Base-by-base conservation (phyloP, 768 basidiomycete genomes). In the Calocera cornea region DNA sequence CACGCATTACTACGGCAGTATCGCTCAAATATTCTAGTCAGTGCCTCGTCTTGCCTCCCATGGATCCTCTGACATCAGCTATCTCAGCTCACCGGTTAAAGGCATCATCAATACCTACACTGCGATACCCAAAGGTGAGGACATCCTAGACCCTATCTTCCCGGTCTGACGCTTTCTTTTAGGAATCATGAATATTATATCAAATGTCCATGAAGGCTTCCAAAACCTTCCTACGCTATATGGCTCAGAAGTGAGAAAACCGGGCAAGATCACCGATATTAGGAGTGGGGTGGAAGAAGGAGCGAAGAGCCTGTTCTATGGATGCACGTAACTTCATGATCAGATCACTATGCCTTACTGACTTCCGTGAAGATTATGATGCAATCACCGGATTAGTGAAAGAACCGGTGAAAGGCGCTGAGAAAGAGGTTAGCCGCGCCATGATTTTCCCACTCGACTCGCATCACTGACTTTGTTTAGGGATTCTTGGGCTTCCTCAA, bases 11-110 rank as follows among this genome's bases (percentile, higher is more conserved):
- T 80, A 81, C 65, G 74, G 76, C 0, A 78, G 79, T 16, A 78
- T 84, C 34, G 80, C 80, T 1, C 79, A 83, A 68, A 78, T 83
- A 50, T 80, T 85, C 72, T 79, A 80, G 80, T 81, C 64, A 68
- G 49, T 36, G 8, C 17, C 12, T 38, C 36, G 19, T 41, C 27
- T n/a, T 12, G 2, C 17, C 22, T 22, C 22, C 67, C 66, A 17
- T 11, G 16, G 29, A 38, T 49, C 40, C 29, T 64, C 24, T 22
- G 22, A 8, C n/a, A 41, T 63, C 33, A 64, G 50, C 38, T 40
- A 33, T 29, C 60, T 49, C 71, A 81, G 79, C 73, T 77, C 74
- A 19, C 78, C 78, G 16, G 73, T 75, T 1, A 77, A 80, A 65
- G 82, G 83, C 11, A 77, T 83, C 54, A 77, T 82, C 67, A 78